These are phyloP conservation scores for Alternaria brassicae DNA, from an alignment of 2,329 filamentous ascomycete genomes.

Conservation along the genomic window DNA sequence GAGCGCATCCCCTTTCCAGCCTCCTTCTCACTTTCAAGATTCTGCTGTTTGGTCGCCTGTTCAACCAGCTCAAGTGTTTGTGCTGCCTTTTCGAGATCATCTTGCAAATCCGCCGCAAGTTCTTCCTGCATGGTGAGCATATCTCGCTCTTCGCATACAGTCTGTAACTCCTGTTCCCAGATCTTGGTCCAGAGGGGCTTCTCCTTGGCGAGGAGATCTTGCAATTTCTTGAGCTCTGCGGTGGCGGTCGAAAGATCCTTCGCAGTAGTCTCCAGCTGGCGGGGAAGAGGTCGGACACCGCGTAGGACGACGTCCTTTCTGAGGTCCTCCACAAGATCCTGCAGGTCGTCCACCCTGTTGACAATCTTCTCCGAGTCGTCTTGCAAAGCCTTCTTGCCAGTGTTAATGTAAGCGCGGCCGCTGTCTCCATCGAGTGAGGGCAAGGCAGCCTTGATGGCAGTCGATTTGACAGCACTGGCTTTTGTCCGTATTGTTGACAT, in stretches of 20 bases:
- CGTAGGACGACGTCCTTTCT: constrained; percentile 95
- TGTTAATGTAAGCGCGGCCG: constrained; percentile 85
- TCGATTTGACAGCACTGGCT: constrained; percentile 79
- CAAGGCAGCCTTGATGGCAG: constrained; percentile 73
- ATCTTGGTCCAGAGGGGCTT: constrained; percentile 99
- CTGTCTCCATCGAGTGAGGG: constrained; percentile 76
- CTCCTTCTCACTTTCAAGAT: constrained; percentile 72
- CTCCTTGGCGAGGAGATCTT: constrained; percentile 88
- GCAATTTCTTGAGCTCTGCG: constrained; percentile 90
- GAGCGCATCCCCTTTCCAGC: constrained; percentile 53
- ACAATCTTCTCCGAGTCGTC: constrained; percentile 90
- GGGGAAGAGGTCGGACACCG: constrained; percentile 87
- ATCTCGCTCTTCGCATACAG: constrained; percentile 94
- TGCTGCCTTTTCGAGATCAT: constrained; percentile 92
- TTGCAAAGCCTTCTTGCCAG: constrained; percentile 84
- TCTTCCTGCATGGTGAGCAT: constrained; percentile 97
- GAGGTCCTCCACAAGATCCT: constrained; percentile 94
- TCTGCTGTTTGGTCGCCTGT: constrained; percentile 97
- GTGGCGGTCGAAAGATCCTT: constrained; percentile 85
- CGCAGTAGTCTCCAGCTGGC: constrained; percentile 86
- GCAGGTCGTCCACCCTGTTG: constrained; percentile 92
- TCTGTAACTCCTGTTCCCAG: constrained; percentile 96
- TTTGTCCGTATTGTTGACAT: constrained; percentile 86
- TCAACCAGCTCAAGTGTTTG: constrained; percentile 95
- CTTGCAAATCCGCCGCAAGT: constrained; percentile 86